Percentiles rank a stretch among this genome's conserved stretches.
Evolutionary conservation across 2,329 filamentous ascomycete species (phyloP).

Genomic region (Colletotrichum chrysophilum): DNA sequence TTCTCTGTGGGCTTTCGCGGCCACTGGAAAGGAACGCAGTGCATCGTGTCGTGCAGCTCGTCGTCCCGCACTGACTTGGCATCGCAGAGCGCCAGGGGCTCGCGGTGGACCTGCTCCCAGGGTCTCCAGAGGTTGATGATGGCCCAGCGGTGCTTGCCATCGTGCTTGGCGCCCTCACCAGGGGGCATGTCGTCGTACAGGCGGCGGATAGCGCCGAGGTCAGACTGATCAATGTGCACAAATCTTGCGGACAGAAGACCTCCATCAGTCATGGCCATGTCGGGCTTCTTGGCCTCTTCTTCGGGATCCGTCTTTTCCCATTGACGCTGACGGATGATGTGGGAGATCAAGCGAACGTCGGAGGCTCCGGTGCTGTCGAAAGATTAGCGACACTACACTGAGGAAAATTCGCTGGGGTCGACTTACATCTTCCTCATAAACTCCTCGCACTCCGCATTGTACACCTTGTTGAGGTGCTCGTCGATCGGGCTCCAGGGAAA

Average conservation of each 20-base stretch:
- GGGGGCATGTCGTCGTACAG: slow-evolving; percentile 2
- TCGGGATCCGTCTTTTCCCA: background rate
- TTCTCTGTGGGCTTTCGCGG: slow-evolving; percentile 29
- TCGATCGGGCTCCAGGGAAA: slow-evolving; percentile 2
- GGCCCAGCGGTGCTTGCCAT: slow-evolving; percentile 9
- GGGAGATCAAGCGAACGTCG: background rate
- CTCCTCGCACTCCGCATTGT: background rate
- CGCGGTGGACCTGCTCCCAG: slow-evolving; percentile 48
- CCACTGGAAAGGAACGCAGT: slow-evolving; percentile 25
- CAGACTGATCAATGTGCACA: slow-evolving; percentile 63
- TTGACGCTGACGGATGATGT: background rate
- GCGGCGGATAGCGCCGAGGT: slow-evolving; percentile 38
- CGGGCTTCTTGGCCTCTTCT: background rate
- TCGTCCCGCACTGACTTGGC: slow-evolving; percentile 37
- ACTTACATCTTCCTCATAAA: background rate
- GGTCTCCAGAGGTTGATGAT: slow-evolving; percentile 47
- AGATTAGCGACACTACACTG: background rate
- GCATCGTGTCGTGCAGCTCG: slow-evolving; percentile 32
- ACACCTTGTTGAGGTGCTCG: background rate
- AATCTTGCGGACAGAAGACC: background rate
- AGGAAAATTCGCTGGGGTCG: background rate
- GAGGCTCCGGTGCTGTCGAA: background rate
- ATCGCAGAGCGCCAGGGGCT: slow-evolving; percentile 45
- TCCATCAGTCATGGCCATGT: slow-evolving; percentile 6
- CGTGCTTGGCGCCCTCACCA: background rate